These are phyloP conservation scores for Leccinum fibrillosum DNA, from an alignment of 768 basidiomycete genomes.

Conservation along the genomic window DNA sequence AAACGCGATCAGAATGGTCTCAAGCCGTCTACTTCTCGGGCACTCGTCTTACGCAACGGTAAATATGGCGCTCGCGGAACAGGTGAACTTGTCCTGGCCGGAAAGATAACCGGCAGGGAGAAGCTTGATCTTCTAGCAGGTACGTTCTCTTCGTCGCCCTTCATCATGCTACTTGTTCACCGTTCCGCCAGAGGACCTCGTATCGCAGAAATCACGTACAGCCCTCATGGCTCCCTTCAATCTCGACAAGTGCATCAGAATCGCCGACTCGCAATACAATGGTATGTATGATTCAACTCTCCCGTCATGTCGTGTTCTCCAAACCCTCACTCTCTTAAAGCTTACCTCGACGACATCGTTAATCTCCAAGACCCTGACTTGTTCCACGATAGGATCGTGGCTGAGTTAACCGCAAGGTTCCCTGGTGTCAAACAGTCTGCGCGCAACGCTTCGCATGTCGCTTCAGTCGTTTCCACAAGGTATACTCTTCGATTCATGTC, in stretches of 20 bases:
- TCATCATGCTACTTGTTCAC: neutral
- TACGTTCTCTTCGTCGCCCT: conserved; percentile 25
- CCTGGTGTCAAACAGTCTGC: conserved; percentile 32
- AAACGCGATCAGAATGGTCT: conserved; percentile 50
- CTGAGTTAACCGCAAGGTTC: conserved; percentile 53
- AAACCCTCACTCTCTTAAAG: conserved; percentile 33
- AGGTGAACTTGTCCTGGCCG: conserved; percentile 58
- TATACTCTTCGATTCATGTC: conserved; percentile 24
- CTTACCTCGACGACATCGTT: conserved; percentile 66
- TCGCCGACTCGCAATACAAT: conserved; percentile 71
- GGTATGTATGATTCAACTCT: conserved; percentile 40
- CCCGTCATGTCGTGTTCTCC: neutral
- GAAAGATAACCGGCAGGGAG: conserved; percentile 69
- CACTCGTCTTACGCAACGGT: conserved; percentile 70
- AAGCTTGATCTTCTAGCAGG: conserved; percentile 79
- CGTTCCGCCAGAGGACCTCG: conserved; percentile 57
- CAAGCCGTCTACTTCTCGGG: conserved; percentile 66
- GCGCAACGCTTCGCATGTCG: conserved; percentile 49
- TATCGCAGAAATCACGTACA: conserved; percentile 46
- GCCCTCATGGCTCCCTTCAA: conserved; percentile 65
- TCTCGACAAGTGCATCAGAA: conserved; percentile 58
- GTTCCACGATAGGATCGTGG: conserved; percentile 55
- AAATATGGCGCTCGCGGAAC: conserved; percentile 71
- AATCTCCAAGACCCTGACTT: conserved; percentile 62
- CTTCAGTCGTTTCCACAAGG: conserved; percentile 59